These are phyloP conservation scores for Eudorina sp. DNA, from an alignment of 139 green algal genomes.

Conservation along the genomic window DNA sequence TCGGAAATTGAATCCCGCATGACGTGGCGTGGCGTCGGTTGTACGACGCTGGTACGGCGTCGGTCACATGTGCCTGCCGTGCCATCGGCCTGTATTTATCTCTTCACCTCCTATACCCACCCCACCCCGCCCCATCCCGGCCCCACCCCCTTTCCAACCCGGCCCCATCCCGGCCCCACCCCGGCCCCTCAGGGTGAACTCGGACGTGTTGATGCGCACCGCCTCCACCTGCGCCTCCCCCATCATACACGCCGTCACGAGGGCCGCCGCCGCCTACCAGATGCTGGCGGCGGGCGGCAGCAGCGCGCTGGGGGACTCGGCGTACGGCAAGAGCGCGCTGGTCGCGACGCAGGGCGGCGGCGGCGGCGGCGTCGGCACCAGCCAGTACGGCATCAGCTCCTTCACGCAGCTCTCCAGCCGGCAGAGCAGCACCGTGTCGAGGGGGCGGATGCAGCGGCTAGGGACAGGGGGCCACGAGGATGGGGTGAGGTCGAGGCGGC, in stretches of 20 bases:
- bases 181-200: conserved; percentile 35
- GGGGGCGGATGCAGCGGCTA: neutral
- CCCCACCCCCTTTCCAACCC: neutral
- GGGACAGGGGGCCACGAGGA: neutral
- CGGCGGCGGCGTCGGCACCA: neutral
- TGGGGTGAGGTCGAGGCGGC: neutral
- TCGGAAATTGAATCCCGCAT: no score
- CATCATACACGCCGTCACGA: conserved; percentile 43
- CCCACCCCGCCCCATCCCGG: neutral
- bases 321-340: neutral
- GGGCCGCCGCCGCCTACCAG: neutral
- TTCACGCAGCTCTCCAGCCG: conserved; percentile 21
- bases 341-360: neutral
- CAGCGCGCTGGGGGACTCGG: neutral
- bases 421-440: neutral
- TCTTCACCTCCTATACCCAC: no score
- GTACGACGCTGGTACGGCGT: no score
- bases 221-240: conserved; percentile 42
- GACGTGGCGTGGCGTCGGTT: no score
- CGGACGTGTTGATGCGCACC: conserved; percentile 43
- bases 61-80: no score
- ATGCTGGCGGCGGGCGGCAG: neutral
- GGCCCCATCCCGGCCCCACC: neutral
- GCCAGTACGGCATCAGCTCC: conserved; percentile 5
- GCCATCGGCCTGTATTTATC: no score